phyloP scores from a whole-genome alignment of 176 grass and related monocot species.

The Canna indica region DNA sequence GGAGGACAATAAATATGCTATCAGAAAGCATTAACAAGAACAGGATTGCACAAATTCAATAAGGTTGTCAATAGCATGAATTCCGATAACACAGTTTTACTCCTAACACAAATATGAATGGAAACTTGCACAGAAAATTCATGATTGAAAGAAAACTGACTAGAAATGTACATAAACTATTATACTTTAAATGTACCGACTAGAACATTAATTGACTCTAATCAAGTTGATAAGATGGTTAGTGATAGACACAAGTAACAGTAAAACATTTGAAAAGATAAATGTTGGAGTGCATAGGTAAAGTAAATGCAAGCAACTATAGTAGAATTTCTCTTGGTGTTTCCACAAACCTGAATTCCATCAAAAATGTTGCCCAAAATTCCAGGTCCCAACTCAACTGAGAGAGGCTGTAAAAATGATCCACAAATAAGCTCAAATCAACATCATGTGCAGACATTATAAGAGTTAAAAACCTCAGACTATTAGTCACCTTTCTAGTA shows the following conservation, averaged over 20 bases:
- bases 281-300: not conserved
- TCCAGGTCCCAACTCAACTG: constrained; percentile 67
- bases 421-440: constrained; percentile 1
- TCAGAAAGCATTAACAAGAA: not conserved
- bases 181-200: too few relatives aligned
- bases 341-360: constrained; percentile 64
- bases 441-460: not conserved
- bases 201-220: too few relatives aligned
- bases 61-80: not conserved
- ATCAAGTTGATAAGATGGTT: too few relatives aligned
- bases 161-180: too few relatives aligned
- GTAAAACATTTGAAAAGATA: too few relatives aligned
- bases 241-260: too few relatives aligned
- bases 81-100: too few relatives aligned
- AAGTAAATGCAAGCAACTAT: not conserved
- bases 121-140: too few relatives aligned
- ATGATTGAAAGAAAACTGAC: too few relatives aligned
- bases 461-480: not conserved
- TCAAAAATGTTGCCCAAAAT: constrained; percentile 96
- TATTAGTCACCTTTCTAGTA: constrained; percentile 41
- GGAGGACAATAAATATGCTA: constrained; percentile 6
- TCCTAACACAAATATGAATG: too few relatives aligned
- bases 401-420: constrained; percentile 53
- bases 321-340: not conserved
- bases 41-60: not conserved